These are phyloP conservation scores for Jackrogersella multiformis DNA, from an alignment of 495 filamentous ascomycete species.

Conservation along the genomic window DNA sequence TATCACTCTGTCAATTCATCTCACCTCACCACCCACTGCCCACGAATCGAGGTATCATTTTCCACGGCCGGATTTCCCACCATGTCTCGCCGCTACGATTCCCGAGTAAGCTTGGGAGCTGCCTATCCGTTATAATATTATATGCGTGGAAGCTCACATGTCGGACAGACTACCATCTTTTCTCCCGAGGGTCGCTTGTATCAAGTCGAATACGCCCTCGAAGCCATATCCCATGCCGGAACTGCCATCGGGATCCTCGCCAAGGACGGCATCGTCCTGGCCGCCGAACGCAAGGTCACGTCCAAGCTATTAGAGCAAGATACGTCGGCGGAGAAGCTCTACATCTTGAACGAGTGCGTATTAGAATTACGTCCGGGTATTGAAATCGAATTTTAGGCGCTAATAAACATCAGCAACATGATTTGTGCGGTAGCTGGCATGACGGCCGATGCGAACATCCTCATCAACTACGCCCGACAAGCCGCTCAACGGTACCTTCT, in stretches of 20 bases:
- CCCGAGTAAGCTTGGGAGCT: constrained; percentile 71
- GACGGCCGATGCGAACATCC: constrained; percentile 99
- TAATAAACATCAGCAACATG: constrained; percentile 80
- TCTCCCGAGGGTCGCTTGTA: constrained; percentile 98
- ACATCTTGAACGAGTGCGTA: constrained; percentile 95
- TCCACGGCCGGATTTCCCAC: constrained; percentile 32
- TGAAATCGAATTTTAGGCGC: neutral
- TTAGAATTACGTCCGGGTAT: neutral
- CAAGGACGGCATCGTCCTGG: constrained; percentile 97
- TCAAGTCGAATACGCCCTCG: constrained; percentile 98
- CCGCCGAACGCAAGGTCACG: constrained; percentile 99
- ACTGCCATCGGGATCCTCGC: constrained; percentile 96
- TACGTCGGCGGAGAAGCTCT: constrained; percentile 99
- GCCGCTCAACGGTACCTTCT: constrained; percentile 95
- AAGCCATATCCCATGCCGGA: constrained; percentile 97
- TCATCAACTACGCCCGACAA: constrained; percentile 99
- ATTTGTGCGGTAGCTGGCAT: constrained; percentile 99
- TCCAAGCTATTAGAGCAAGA: constrained; percentile 99
- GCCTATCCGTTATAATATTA: constrained; percentile 2
- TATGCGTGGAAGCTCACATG: constrained; percentile 52
- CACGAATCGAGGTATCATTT: no score
- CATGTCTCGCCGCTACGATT: constrained; percentile 99
- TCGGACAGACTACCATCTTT: constrained; percentile 93
- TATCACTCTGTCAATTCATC: no score
- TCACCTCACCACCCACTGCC: no score